These are phyloP conservation scores for Daucus carota DNA, from an alignment of 129 eudicot genomes.

Conservation along the genomic window DNA sequence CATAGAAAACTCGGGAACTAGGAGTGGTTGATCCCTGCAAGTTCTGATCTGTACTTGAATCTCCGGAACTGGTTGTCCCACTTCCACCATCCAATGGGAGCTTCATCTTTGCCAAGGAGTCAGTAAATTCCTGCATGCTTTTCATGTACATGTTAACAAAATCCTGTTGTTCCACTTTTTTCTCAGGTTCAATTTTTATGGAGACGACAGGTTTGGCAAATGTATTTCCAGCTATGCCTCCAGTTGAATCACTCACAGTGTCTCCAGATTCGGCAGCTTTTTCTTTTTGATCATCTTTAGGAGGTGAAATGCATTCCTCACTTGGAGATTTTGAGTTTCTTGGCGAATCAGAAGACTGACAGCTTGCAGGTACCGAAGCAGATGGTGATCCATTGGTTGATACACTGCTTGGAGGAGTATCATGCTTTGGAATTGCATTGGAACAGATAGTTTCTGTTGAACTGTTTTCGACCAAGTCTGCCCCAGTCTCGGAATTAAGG, in stretches of 20 bases:
- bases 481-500: conserved; percentile 40
- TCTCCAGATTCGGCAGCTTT: conserved; percentile 29
- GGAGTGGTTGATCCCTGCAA: conserved; percentile 45
- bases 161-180: conserved; percentile 85
- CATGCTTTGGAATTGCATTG: conserved; percentile 29
- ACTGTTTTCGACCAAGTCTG: conserved; percentile 25
- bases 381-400: conserved; percentile 47
- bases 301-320: conserved; percentile 42
- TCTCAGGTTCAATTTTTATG: conserved; percentile 52
- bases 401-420: conserved; percentile 62
- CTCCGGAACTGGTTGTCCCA: conserved; percentile 66
- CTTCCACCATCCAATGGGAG: conserved; percentile 72
- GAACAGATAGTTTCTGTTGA: conserved; percentile 17
- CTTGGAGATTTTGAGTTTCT: conserved; percentile 32
- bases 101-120: conserved; percentile 96
- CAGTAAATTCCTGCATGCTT: conserved; percentile 98
- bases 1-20: conserved; percentile 90
- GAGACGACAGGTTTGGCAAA: conserved; percentile 38
- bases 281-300: conserved; percentile 27
- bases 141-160: conserved; percentile 96
- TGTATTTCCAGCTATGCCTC: conserved; percentile 12
- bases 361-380: conserved; percentile 40
- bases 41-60: conserved; percentile 70
- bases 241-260: conserved; percentile 34
- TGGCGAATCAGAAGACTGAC: conserved; percentile 47